Evolutionary conservation across 179 eudicot genomes (phyloP), one percentile per base, ranked within the genome.

Genomic region (Spergularia azorica): DNA sequence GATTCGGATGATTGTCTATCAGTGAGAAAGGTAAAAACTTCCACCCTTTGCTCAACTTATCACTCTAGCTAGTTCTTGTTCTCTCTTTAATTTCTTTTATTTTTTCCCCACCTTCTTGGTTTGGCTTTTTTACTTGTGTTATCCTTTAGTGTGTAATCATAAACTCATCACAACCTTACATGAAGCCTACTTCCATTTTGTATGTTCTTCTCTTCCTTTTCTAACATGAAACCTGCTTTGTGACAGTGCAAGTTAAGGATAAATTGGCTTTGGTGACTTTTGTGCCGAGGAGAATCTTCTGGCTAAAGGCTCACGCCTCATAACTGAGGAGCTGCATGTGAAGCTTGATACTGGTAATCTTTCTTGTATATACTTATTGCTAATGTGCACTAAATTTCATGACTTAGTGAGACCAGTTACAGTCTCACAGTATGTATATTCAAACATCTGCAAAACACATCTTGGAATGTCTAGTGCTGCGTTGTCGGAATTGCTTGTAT

Each of bases 401-500:
- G 43, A 66, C 54, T 0, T 21, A 15, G 71, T 46, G 71, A 67
- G 71, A 67, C 41, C 38, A 68, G 16, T 26, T 14, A 46, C 32
- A 18, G 46, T 32, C 67, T 18, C 68, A 72, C 41, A 71, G 55
- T 80, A 67, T 77, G 84, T 81, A 81, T 59, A 80, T 71, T 65
- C 17, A 59, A 59, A 72, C 38, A 46, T 12, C 46, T 39, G 41
- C 13, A 20, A 36, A 46, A 12, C 39, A 36, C 39, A 36, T 78
- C 38, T 38, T 71, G 76, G 43, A 67, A 70, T 72, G 69, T 71
- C 20, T 71, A 56, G 70, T 77, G 79, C 26, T 73, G 79, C 20
- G 63, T 12, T 72, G 41, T 68, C 71, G 73, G 76, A 59, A 71
- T 75, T 63, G 77, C 79, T 64, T 78, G 85, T 78, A 82, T 82